phyloP scores from a whole-genome alignment of 2,329 filamentous ascomycete species.

The Elsinoe fawcettii region DNA sequence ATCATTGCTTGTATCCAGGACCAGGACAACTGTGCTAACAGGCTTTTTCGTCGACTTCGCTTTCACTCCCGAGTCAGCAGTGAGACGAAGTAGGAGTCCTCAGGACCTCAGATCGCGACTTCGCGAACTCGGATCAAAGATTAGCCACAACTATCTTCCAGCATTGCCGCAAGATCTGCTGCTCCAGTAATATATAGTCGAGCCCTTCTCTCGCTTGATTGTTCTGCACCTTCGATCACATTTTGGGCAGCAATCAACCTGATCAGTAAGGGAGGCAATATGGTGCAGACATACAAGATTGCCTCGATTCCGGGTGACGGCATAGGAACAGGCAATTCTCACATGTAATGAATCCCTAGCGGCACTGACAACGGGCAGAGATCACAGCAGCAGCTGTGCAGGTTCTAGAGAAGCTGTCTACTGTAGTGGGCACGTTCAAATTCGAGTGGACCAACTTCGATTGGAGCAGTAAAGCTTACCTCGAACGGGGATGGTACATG shows the following conservation, averaged over 20 bases:
- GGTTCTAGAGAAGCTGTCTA: conserved; percentile 40
- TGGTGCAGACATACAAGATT: conserved; percentile 39
- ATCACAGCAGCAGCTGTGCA: conserved; percentile 51
- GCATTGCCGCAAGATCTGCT: not conserved
- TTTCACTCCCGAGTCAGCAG: too few relatives aligned
- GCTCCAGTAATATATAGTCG: not conserved
- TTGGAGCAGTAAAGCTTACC: conserved; percentile 43
- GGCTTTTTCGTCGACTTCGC: not conserved
- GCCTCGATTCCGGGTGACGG: conserved; percentile 57
- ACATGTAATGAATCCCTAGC: conserved; percentile 17
- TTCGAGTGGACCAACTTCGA: conserved; percentile 47
- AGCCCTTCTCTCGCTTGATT: too few relatives aligned
- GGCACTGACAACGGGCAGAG: conserved; percentile 31
- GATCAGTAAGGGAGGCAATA: not conserved
- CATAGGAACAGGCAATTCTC: conserved; percentile 40
- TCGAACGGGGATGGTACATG: conserved; percentile 47
- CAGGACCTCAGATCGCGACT: too few relatives aligned
- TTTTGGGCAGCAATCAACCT: too few relatives aligned
- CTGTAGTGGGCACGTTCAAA: conserved; percentile 37
- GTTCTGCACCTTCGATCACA: too few relatives aligned
- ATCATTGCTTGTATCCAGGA: not conserved
- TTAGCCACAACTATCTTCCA: not conserved
- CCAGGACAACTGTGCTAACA: not conserved
- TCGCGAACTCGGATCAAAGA: not conserved
- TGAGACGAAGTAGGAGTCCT: too few relatives aligned